Evolutionary conservation across 108 stramenopile species (phyloP).

Genomic region (Cyclostephanos tholiformis): DNA sequence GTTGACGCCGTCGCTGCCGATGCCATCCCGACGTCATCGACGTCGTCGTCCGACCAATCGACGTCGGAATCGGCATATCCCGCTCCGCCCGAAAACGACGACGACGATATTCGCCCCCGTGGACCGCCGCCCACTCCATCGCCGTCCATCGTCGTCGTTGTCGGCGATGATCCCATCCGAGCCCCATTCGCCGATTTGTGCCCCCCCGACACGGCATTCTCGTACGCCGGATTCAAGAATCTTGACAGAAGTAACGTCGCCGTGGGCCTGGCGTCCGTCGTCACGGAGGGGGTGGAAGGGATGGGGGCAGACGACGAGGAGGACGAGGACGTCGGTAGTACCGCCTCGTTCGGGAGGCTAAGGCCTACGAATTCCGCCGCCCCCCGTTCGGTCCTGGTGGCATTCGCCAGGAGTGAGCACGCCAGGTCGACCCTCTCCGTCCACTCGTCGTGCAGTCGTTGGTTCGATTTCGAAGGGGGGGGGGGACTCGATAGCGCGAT

Average conservation of each 20-base stretch:
- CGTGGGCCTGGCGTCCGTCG: slow-evolving; percentile 58
- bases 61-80: slow-evolving; percentile 41
- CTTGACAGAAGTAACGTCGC: slow-evolving; percentile 69
- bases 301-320: background rate
- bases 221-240: slow-evolving; percentile 51
- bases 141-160: background rate
- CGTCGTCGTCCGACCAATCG: slow-evolving; percentile 43
- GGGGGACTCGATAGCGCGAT: slow-evolving; percentile 53
- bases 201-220: slow-evolving; percentile 27
- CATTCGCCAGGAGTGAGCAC: slow-evolving; percentile 76
- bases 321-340: slow-evolving; percentile 21
- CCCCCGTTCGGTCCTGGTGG: slow-evolving; percentile 74
- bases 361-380: slow-evolving; percentile 74
- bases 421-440: slow-evolving; percentile 66
- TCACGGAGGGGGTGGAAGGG: background rate
- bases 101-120: background rate
- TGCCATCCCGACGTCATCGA: slow-evolving; percentile 24
- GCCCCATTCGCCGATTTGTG: slow-evolving; percentile 17
- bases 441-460: slow-evolving; percentile 39
- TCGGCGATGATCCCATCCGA: background rate
- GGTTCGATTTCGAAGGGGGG: slow-evolving; percentile 5
- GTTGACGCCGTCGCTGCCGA: slow-evolving; percentile 22
- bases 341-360: slow-evolving; percentile 75
- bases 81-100: no score
- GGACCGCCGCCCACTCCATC: background rate